Conservation (phyloP, 2,329 filamentous ascomycete species). For the Clarireedia paspali region DNA sequence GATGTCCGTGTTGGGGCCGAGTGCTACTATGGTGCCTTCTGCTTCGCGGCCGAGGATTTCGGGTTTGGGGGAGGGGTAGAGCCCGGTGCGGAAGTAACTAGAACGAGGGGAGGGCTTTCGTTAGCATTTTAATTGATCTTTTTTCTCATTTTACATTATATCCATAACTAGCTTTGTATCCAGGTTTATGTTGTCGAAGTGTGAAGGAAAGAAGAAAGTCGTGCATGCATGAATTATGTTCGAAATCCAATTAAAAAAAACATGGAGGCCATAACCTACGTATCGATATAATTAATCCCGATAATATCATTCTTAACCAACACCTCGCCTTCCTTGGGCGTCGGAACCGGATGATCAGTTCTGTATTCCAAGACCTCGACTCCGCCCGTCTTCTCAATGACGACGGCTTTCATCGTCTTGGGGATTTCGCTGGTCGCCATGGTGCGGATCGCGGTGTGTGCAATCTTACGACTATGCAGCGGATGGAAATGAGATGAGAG, state of each 20-base stretch:
- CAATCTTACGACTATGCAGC: too few relatives aligned
- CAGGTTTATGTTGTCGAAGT: too few relatives aligned
- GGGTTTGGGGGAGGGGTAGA: slow-evolving; percentile 67
- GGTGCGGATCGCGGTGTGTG: too few relatives aligned
- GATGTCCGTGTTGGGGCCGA: slow-evolving; percentile 42
- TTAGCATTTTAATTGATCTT: background rate
- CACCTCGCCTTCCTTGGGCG: slow-evolving; percentile 58
- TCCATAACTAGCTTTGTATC: too few relatives aligned
- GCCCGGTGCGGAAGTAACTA: slow-evolving; percentile 79
- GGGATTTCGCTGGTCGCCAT: slow-evolving; percentile 15
- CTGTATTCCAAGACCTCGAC: slow-evolving; percentile 66
- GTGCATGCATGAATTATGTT: background rate
- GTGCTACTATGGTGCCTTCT: slow-evolving; percentile 60
- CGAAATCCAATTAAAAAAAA: background rate
- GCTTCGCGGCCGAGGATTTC: slow-evolving; percentile 76
- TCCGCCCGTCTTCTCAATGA: slow-evolving; percentile 65
- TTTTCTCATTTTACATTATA: too few relatives aligned
- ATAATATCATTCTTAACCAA: slow-evolving; percentile 74
- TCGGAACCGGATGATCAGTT: slow-evolving; percentile 63
- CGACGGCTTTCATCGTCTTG: slow-evolving; percentile 51
- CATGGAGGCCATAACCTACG: slow-evolving; percentile 31
- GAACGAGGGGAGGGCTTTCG: background rate
- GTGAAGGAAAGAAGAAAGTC: background rate
- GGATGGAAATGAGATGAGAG: too few relatives aligned
- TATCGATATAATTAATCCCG: slow-evolving; percentile 88